Base-by-base conservation (phyloP, 345 rosid species). In the Eucalyptus marginata region DNA sequence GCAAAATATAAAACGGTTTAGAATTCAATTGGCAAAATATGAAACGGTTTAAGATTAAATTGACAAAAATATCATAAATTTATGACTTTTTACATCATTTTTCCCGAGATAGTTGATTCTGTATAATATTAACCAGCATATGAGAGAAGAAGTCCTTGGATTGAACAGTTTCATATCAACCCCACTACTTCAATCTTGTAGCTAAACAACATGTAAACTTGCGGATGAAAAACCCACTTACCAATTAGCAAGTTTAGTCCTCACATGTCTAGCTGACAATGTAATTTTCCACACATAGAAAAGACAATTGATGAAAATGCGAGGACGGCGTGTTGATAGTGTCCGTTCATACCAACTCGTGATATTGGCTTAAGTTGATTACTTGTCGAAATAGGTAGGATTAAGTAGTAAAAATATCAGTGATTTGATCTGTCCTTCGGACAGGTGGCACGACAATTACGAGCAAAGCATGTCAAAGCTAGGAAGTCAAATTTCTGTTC, bases 1-100 rank as follows among this genome's bases (percentile, higher is more conserved):
- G 6, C 3, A 56, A 56, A 56, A 4, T 8, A 24, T 24, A 12
- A 56, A 56, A 56, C 1, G 0, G 0, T 24, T 56, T 56, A 56
- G 3, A 3, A 9, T 9, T 56, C 6, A 24, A 56, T 24, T 24
- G 13, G 0, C 0, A 56, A 56, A 56, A 56, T 56, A n/a, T 56
- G 2, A 56, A 56, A 56, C n/a, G 0, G 1, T 56, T 56, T 56
- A 56, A 4, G 0, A 56, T 56, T 56, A 22, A 56, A 56, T 56
- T 24, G 8, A 1, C 13, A 56, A 56, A 56, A 24, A 10, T 56
- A 22, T 1, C 0, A 56, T 56, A 56, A 8, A 56, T 56, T 56
- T 24, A 56, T 52, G 29, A 8, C 6, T 24, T 56, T 22, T 56
- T 56, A 24, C 6, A 56, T 56, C 24, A 24, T 56, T 22, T 56